Conservation (phyloP, 441 rosid species). For the Corymbia citriodora region DNA sequence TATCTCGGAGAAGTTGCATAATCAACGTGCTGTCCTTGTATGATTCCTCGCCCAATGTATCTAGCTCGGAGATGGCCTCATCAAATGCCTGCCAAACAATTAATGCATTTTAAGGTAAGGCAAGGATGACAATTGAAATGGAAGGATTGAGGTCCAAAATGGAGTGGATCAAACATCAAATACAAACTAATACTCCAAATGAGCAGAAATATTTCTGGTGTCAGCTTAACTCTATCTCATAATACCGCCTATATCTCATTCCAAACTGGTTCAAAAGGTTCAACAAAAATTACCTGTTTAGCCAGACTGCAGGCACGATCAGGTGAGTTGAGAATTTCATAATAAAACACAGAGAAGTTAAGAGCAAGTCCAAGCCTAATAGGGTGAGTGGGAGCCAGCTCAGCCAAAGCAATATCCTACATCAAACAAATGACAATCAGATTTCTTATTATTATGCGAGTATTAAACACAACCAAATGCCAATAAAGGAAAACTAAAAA, state of each 20-base stretch:
- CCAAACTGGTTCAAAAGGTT: neutral
- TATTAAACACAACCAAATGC: neutral
- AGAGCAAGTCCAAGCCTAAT: constrained; percentile 95
- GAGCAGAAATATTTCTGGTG: neutral
- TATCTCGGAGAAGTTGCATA: constrained; percentile 96
- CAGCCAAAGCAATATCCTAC: constrained; percentile 92
- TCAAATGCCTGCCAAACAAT: constrained; percentile 64
- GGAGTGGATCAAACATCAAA: neutral
- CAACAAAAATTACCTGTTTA: constrained; percentile 50
- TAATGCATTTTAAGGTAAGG: neutral
- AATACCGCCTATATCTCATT: neutral
- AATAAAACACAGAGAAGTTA: constrained; percentile 96
- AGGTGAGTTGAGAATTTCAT: constrained; percentile 97
- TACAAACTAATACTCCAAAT: neutral
- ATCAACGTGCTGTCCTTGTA: constrained; percentile 95
- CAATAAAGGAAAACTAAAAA: neutral
- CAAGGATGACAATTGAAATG: neutral
- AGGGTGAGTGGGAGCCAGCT: constrained; percentile 93
- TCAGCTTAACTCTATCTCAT: neutral
- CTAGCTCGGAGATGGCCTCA: constrained; percentile 93
- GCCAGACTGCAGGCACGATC: constrained; percentile 97
- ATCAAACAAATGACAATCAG: constrained; percentile 1
- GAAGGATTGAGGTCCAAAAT: neutral
- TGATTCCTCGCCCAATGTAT: constrained; percentile 90
- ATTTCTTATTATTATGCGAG: neutral